Percentiles rank a stretch among this genome's conserved stretches.
These are phyloP conservation scores for Trichocladium uniseriatum DNA, from an alignment of 495 filamentous ascomycete species.

Conservation along the genomic window DNA sequence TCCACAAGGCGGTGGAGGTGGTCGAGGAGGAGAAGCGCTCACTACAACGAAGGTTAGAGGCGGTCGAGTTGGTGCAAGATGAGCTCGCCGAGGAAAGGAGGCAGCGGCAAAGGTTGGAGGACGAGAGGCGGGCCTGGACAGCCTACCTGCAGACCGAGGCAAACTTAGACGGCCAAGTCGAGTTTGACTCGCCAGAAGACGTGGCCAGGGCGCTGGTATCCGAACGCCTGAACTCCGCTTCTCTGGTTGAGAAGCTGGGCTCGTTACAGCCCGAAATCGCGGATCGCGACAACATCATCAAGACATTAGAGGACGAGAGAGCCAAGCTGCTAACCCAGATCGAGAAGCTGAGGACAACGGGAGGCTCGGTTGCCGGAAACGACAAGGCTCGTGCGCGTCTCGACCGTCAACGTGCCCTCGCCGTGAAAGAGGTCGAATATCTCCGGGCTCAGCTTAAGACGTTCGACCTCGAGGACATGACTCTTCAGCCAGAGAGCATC, in stretches of 20 bases:
- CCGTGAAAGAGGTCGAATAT: conserved; percentile 86
- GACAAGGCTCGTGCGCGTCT: conserved; percentile 55
- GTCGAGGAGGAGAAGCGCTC: conserved; percentile 90
- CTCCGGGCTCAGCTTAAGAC: conserved; percentile 86
- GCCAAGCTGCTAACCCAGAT: conserved; percentile 52
- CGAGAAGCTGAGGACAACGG: conserved; percentile 52
- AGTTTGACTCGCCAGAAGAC: conserved; percentile 82
- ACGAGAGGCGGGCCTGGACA: conserved; percentile 78
- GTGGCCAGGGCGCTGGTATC: conserved; percentile 75
- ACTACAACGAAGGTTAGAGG: conserved; percentile 65
- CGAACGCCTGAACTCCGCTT: conserved; percentile 68
- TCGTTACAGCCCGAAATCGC: conserved; percentile 66
- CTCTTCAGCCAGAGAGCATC: conserved; percentile 66
- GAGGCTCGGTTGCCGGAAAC: conserved; percentile 33
- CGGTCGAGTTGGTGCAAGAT: conserved; percentile 62
- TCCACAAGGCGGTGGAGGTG: conserved; percentile 79
- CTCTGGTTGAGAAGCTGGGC: conserved; percentile 68
- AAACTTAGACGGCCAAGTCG: too few relatives aligned
- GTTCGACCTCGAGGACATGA: conserved; percentile 81
- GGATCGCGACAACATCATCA: conserved; percentile 72
- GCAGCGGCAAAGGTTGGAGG: conserved; percentile 78
- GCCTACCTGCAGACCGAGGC: conserved; percentile 69
- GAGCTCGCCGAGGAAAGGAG: conserved; percentile 70
- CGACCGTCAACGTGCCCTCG: conserved; percentile 76
- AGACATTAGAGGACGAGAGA: conserved; percentile 59